These are phyloP conservation scores for Brettanomyces sp. DNA, from an alignment of 805 yeast species.

Conservation along the genomic window DNA sequence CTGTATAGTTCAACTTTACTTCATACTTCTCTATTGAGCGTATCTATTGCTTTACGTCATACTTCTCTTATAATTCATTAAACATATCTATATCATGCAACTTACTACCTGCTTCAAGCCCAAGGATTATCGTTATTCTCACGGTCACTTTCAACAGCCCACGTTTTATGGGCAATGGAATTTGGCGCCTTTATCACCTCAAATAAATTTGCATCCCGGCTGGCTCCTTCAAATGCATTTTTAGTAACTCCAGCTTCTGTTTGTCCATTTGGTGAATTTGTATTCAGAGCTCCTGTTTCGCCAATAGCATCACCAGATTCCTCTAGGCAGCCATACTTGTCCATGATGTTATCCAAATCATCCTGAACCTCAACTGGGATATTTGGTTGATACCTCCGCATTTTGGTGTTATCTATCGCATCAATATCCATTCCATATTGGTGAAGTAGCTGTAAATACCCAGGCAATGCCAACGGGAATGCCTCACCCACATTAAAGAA, in stretches of 20 bases:
- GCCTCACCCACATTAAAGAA: slow-evolving; percentile 44
- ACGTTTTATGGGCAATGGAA: slow-evolving; percentile 39
- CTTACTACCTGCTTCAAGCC: slow-evolving; percentile 20
- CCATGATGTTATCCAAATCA: slow-evolving; percentile 59
- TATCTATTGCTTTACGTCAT: too few relatives aligned
- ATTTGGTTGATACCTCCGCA: slow-evolving; percentile 57
- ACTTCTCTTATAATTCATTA: too few relatives aligned
- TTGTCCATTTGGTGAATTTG: neutral
- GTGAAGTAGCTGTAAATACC: slow-evolving; percentile 59
- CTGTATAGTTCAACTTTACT: too few relatives aligned
- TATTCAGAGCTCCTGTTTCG: neutral
- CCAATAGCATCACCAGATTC: slow-evolving; percentile 1
- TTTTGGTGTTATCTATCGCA: slow-evolving; percentile 44
- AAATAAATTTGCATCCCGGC: slow-evolving; percentile 29
- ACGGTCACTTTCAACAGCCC: slow-evolving; percentile 36
- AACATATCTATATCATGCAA: neutral
- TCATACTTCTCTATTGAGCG: too few relatives aligned
- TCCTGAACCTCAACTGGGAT: slow-evolving; percentile 65
- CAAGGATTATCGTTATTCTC: slow-evolving; percentile 64
- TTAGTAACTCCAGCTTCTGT: slow-evolving; percentile 13
- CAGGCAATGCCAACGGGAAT: slow-evolving; percentile 59
- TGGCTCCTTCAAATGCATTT: slow-evolving; percentile 8
- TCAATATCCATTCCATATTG: slow-evolving; percentile 73
- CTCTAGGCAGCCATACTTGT: slow-evolving; percentile 18
- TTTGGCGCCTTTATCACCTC: slow-evolving; percentile 40